These are phyloP conservation scores for Coemansia furcata DNA, from an alignment of 192 early-diverging fungal species.

Conservation along the genomic window DNA sequence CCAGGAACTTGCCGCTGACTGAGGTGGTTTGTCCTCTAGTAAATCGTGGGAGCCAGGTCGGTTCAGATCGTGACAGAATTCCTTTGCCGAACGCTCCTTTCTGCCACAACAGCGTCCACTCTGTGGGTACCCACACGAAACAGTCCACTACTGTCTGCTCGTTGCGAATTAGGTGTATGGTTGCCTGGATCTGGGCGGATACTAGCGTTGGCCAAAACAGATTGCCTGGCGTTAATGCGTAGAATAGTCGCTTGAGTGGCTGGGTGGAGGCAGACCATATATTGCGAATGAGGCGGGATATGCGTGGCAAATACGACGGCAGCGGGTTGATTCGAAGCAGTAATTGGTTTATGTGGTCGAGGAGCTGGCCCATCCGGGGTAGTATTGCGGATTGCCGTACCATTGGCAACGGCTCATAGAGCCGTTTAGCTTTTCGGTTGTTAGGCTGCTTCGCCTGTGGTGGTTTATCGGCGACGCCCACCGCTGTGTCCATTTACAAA, in stretches of 20 bases:
- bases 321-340: background rate
- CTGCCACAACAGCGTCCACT: slow-evolving; percentile 52
- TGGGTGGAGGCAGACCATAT: background rate
- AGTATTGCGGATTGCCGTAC: slow-evolving; percentile 23
- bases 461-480: background rate
- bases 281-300: background rate
- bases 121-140: slow-evolving; percentile 21
- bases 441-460: slow-evolving; percentile 1
- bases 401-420: slow-evolving; percentile 17
- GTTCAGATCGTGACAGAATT: slow-evolving; percentile 72
- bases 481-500: background rate
- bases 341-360: slow-evolving; percentile 9
- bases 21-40: background rate
- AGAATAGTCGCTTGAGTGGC: background rate
- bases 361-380: slow-evolving; percentile 24
- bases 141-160: slow-evolving; percentile 16
- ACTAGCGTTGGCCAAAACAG: slow-evolving; percentile 28
- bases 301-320: background rate
- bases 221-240: slow-evolving; percentile 10
- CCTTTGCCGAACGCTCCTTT: slow-evolving; percentile 77
- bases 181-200: slow-evolving; percentile 10
- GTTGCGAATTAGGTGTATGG: slow-evolving; percentile 8
- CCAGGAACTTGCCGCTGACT: slow-evolving; percentile 11
- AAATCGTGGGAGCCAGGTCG: slow-evolving; percentile 64
- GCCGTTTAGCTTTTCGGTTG: background rate